These are phyloP conservation scores for Lentinula sp. DNA, from an alignment of 768 basidiomycete species.

Conservation along the genomic window DNA sequence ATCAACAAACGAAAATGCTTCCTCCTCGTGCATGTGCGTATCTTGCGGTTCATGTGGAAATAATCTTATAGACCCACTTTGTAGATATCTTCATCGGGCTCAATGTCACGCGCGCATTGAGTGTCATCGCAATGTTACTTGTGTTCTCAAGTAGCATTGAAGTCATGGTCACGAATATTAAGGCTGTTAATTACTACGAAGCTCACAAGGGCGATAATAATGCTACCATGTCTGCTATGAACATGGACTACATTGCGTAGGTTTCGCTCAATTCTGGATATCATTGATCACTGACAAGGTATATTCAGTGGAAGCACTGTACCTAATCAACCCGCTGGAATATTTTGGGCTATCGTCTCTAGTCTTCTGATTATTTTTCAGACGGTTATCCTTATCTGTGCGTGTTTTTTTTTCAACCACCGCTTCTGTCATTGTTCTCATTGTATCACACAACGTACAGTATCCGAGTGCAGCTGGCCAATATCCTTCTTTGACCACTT, in stretches of 20 bases:
- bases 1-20: conserved; percentile 24
- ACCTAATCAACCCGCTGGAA: conserved; percentile 85
- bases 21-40: conserved; percentile 44
- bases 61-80: neutral
- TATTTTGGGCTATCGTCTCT: conserved; percentile 89
- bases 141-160: conserved; percentile 79
- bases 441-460: conserved; percentile 1
- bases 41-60: neutral
- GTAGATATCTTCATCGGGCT: conserved; percentile 68
- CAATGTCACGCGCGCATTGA: conserved; percentile 71
- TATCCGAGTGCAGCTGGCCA: conserved; percentile 84
- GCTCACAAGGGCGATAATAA: conserved; percentile 26
- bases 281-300: neutral
- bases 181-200: conserved; percentile 66
- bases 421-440: neutral
- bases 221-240: conserved; percentile 21
- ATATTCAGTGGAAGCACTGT: conserved; percentile 63
- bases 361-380: conserved; percentile 85
- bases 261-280: conserved; percentile 16
- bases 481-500: conserved; percentile 71
- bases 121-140: conserved; percentile 72
- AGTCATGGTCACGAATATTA: conserved; percentile 64
- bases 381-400: conserved; percentile 61
- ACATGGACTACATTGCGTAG: conserved; percentile 78
- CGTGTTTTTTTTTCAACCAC: neutral